Evolutionary conservation across 2,329 filamentous ascomycete genomes (phyloP).

Genomic region (Fusarium sp.): DNA sequence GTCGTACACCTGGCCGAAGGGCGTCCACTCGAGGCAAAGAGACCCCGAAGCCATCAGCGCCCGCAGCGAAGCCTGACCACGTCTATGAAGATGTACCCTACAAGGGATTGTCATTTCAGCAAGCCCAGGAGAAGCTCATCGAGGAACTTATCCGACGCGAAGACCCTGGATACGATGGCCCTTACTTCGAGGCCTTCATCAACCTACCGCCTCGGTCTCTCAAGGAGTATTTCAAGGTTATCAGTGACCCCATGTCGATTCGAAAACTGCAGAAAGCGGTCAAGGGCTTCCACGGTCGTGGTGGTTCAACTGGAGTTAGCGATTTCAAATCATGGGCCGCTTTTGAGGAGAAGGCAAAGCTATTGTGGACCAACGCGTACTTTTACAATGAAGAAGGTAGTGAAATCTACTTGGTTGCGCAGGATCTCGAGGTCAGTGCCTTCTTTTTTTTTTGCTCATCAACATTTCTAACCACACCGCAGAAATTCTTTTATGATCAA

Average conservation of each 20-base stretch:
- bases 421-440: constrained; percentile 75
- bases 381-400: constrained; percentile 94
- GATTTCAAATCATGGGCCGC: constrained; percentile 85
- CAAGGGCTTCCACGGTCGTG: constrained; percentile 75
- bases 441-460: not conserved
- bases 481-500: constrained; percentile 75
- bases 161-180: constrained; percentile 75
- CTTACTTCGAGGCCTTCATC: constrained; percentile 77
- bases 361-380: constrained; percentile 88
- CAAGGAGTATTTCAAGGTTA: constrained; percentile 87
- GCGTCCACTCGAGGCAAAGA: constrained; percentile 45
- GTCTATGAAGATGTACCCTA: constrained; percentile 69
- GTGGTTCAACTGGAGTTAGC: constrained; percentile 67
- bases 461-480: constrained; percentile 20
- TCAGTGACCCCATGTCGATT: constrained; percentile 82
- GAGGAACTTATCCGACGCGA: constrained; percentile 76
- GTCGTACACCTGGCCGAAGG: constrained; percentile 47
- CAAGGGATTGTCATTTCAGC: constrained; percentile 79
- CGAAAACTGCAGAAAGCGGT: constrained; percentile 81
- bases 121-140: constrained; percentile 87
- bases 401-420: constrained; percentile 79
- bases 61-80: constrained; percentile 58
- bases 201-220: constrained; percentile 79
- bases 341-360: constrained; percentile 80
- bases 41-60: constrained; percentile 48